Evolutionary conservation across 768 basidiomycete genomes (phyloP).

Genomic region (Termitomyces sp.): DNA sequence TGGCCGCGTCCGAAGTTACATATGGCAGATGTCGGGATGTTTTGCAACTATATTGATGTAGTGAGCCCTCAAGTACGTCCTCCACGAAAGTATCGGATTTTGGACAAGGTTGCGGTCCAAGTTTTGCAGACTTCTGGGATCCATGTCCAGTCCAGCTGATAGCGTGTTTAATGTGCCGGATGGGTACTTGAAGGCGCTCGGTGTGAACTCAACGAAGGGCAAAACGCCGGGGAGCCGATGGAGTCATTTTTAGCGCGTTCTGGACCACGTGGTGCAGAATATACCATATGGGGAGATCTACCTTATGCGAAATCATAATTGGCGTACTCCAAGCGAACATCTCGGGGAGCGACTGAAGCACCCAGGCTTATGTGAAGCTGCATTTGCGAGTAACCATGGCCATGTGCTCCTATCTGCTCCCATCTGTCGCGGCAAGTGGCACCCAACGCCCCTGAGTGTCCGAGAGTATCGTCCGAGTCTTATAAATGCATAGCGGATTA

Average conservation of each 20-base stretch:
- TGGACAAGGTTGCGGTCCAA: neutral
- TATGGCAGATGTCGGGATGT: neutral
- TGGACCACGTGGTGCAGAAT: neutral
- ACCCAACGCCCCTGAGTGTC: slow-evolving; percentile 4
- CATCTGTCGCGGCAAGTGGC: neutral
- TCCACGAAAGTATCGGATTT: neutral
- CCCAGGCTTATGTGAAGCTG: neutral
- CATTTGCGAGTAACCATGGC: neutral
- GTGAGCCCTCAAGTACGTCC: neutral
- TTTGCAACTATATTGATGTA: neutral
- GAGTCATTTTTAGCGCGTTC: too few species aligned
- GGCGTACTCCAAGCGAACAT: neutral
- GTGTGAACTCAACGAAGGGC: too few species aligned
- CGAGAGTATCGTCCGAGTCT: neutral
- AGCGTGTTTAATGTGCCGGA: neutral
- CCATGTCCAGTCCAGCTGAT: neutral
- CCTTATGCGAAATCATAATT: neutral
- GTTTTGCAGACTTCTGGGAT: neutral
- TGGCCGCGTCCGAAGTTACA: neutral
- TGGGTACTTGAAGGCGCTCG: neutral
- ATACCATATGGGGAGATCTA: neutral
- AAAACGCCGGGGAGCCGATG: too few species aligned
- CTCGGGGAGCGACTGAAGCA: neutral
- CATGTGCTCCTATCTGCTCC: neutral
- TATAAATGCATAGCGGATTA: neutral